These are phyloP conservation scores for Kodamaea plutei DNA, from an alignment of 1,139 yeast genomes.

Conservation along the genomic window DNA sequence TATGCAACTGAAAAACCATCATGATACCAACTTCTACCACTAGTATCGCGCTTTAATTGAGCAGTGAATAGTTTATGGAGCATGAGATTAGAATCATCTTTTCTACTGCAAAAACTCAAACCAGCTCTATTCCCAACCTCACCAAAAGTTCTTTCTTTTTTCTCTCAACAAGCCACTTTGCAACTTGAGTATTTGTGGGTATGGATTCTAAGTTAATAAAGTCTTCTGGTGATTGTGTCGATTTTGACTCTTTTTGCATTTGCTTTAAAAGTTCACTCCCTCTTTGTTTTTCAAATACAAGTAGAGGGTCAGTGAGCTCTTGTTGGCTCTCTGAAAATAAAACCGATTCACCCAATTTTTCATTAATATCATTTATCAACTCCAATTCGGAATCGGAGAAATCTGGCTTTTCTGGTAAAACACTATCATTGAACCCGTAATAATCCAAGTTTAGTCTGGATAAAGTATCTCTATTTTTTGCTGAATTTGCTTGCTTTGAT, in stretches of 20 bases:
- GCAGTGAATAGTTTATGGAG: too few species aligned
- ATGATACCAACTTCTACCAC: too few species aligned
- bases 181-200: slow-evolving; percentile 42
- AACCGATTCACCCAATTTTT: slow-evolving; percentile 2
- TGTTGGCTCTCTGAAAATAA: background rate
- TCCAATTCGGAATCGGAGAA: slow-evolving; percentile 8
- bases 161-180: slow-evolving; percentile 43
- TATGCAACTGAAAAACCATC: too few species aligned
- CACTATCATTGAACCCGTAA: slow-evolving; percentile 48
- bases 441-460: slow-evolving; percentile 24
- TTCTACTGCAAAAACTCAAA: too few species aligned
- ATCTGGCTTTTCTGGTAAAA: slow-evolving; percentile 17
- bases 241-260: slow-evolving; percentile 6
- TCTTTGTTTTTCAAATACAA: slow-evolving; percentile 21
- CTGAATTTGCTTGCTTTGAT: slow-evolving; percentile 7
- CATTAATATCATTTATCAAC: slow-evolving; percentile 4
- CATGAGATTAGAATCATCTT: too few species aligned
- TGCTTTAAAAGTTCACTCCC: slow-evolving; percentile 16
- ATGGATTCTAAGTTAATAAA: slow-evolving; percentile 20
- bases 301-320: slow-evolving; percentile 9
- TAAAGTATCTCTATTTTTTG: slow-evolving; percentile 18
- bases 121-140: slow-evolving; percentile 27
- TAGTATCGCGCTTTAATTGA: too few species aligned
- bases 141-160: slow-evolving; percentile 41
- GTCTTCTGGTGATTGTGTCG: too few species aligned